Conservation (phyloP, 1,139 yeast genomes). For the Suhomyces yuchorum region DNA sequence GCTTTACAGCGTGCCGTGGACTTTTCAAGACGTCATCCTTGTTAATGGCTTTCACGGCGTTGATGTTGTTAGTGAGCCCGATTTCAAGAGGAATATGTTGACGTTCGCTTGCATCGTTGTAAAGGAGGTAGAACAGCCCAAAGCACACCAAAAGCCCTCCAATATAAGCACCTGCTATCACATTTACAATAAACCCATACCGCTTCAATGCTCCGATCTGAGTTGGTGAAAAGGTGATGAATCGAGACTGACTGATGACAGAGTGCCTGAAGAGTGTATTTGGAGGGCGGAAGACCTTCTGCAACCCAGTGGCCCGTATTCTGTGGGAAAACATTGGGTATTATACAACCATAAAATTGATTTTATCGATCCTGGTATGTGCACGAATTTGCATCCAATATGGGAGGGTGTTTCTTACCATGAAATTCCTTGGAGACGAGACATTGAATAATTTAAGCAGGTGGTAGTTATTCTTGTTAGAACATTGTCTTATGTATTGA, state of each 20-base stretch:
- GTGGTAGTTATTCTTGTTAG: no score
- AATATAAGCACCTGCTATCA: conserved; percentile 47
- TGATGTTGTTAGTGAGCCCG: conserved; percentile 34
- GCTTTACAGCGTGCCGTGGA: conserved; percentile 49
- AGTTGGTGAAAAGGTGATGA: conserved; percentile 15
- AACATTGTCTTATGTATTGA: no score
- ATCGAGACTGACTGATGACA: conserved; percentile 1
- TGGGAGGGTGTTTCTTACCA: not conserved
- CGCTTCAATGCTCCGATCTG: conserved; percentile 30
- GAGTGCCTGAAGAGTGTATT: not conserved
- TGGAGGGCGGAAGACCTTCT: not conserved
- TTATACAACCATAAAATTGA: not conserved
- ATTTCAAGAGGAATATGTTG: conserved; percentile 48
- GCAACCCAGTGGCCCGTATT: conserved; percentile 3
- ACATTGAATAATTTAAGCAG: no score
- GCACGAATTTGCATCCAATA: conserved; percentile 8
- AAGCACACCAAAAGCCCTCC: conserved; percentile 44
- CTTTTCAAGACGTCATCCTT: conserved; percentile 48
- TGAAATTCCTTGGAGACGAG: no score
- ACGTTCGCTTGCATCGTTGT: conserved; percentile 43
- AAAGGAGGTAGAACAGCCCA: conserved; percentile 44
- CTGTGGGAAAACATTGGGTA: conserved; percentile 4
- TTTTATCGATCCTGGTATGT: conserved; percentile 5
- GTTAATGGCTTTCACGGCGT: conserved; percentile 47
- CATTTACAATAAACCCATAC: conserved; percentile 38